A percentile compares a stretch with the other conserved stretches of the same genome.
Conservation (phyloP, 306 rosid species). For the Phaseolus lunatus region DNA sequence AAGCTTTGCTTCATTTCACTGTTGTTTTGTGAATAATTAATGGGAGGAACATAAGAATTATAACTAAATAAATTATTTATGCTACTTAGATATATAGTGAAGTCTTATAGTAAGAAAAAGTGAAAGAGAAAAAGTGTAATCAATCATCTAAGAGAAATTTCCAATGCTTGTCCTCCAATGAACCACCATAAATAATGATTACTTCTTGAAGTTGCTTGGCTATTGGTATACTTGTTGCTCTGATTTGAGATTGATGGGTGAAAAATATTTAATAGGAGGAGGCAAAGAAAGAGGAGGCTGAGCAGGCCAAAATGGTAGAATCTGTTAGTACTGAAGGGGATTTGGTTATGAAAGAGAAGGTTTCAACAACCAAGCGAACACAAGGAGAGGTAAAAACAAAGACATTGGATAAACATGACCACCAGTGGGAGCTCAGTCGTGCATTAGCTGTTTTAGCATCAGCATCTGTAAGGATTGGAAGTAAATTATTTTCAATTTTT, state of each 20-base stretch:
- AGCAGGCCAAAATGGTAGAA: constrained; percentile 61
- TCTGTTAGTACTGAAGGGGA: constrained; percentile 57
- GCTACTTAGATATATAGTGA: background rate
- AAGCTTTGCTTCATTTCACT: constrained; percentile 1
- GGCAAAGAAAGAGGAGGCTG: constrained; percentile 78
- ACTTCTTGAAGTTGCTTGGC: constrained; percentile 19
- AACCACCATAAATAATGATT: constrained; percentile 28
- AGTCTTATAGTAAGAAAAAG: constrained; percentile 7
- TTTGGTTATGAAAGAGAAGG: constrained; percentile 66
- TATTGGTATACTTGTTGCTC: constrained; percentile 29
- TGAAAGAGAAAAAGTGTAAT: background rate
- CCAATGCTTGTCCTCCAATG: background rate
- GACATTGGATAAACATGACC: constrained; percentile 70
- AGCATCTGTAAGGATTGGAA: constrained; percentile 71
- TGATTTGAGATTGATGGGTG: constrained; percentile 31
- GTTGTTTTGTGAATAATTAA: constrained; percentile 29
- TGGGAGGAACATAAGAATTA: background rate
- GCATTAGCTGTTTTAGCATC: constrained; percentile 92
- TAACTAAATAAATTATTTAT: background rate
- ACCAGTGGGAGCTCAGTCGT: constrained; percentile 75
- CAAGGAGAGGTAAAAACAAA: constrained; percentile 44
- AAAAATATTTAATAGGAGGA: constrained; percentile 64
- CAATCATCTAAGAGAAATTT: constrained; percentile 11
- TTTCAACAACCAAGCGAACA: constrained; percentile 57
- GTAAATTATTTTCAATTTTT: background rate